Conservation (phyloP, 2,329 filamentous ascomycete species). For the Gyromitra esculenta region DNA sequence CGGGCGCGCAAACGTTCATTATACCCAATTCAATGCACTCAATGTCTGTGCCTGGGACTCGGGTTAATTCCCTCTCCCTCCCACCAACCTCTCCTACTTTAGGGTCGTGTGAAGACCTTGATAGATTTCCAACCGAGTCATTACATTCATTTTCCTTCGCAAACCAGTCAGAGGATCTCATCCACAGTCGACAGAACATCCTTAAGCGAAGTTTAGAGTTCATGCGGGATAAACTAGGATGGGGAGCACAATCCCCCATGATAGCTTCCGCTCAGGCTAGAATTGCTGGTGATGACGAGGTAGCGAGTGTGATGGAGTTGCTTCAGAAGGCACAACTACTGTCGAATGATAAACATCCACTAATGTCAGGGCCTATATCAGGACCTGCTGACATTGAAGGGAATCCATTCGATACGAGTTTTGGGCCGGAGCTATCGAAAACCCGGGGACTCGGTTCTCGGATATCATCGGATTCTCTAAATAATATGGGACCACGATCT, state of each 20-base stretch:
- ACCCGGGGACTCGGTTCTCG: constrained; percentile 26
- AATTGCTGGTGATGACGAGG: constrained; percentile 81
- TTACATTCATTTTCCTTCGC: constrained; percentile 98
- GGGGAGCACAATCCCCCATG: constrained; percentile 77
- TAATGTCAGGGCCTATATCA: constrained; percentile 74
- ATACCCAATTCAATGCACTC: constrained; percentile 67
- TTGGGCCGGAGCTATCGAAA: constrained; percentile 62
- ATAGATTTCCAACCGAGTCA: constrained; percentile 89
- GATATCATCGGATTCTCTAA: constrained; percentile 36
- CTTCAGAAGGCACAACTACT: constrained; percentile 83
- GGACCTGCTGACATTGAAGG: constrained; percentile 78
- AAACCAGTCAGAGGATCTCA: constrained; percentile 89
- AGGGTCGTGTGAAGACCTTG: constrained; percentile 84
- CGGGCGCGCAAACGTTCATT: constrained; percentile 53
- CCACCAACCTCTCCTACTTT: constrained; percentile 73
- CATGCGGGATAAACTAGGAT: constrained; percentile 90
- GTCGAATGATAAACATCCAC: constrained; percentile 61
- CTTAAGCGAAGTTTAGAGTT: constrained; percentile 95
- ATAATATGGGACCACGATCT: constrained; percentile 59
- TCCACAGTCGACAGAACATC: constrained; percentile 91
- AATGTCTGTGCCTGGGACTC: constrained; percentile 71
- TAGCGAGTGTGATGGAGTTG: constrained; percentile 90
- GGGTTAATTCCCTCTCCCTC: constrained; percentile 72
- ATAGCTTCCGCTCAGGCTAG: constrained; percentile 86
- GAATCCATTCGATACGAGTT: constrained; percentile 87